Base-by-base conservation (phyloP, 2,329 filamentous ascomycete species). In the Cytospora schulzeri region DNA sequence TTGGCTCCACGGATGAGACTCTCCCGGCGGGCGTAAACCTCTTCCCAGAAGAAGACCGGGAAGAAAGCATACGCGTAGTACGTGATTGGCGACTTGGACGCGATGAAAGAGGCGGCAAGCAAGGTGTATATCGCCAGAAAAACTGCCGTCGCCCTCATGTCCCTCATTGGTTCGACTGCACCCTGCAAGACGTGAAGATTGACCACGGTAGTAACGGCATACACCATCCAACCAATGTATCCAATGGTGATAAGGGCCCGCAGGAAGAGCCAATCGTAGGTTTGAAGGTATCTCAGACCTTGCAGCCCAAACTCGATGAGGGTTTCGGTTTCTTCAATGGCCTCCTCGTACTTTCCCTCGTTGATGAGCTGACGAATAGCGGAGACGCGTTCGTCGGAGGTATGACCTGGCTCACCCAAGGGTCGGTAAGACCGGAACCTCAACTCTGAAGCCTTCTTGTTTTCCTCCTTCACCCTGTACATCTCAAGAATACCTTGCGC, bases 201-300 rank as follows among this genome's bases (percentile, higher is more conserved):
- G 67, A 98, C 83, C 56, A 98, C 93, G 0, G 90, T 96, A 0
- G 92, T 95, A 58, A 96, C 80, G 2, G 93, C 92, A 76, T 93
- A 99, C 1, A 91, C 90, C 73, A 98, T 96, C 94, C 94, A 99
- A 24, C 95, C 95, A 9, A 98, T 79, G 72, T 98, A 99, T 22
- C 95, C 95, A 15, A 91, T 74, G 2, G 95, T 97, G 66, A 99
- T 90, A 57, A 99, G 82, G 2, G 92, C 90, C 66, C 95, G 85
- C 41, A 99, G 80, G 77, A 99, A 99, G 2, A 99, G 83, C 95
- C 95, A 99, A 78, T 99, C 95, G 72, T 99, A 99, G 0, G 93
- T 99, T 76, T 99, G 95, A 29, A 99, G 83, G 75, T 99, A 99
- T 58, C 95, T 87, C 66, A 99, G 80, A 9, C 95, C 95, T 67